Evolutionary conservation across 371 early-diverging fungal species (phyloP).

Genomic region (Syncephalastrum racemosum): DNA sequence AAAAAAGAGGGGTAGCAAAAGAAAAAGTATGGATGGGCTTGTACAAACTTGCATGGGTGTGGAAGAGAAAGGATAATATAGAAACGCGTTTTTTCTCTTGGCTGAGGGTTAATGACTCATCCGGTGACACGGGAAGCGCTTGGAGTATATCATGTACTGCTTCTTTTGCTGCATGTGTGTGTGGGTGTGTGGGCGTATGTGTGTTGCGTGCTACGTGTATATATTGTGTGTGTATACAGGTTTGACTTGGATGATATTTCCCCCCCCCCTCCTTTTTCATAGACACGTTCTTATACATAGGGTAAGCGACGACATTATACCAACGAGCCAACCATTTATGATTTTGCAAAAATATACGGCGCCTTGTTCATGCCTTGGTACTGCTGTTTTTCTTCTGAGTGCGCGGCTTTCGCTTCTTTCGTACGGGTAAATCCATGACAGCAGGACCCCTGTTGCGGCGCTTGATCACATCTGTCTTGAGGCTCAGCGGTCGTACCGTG

Average conservation of each 20-base stretch:
- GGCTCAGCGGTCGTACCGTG: slow-evolving; percentile 20
- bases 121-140: neutral
- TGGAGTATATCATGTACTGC: neutral
- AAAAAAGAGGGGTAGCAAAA: no score
- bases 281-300: no score
- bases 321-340: no score
- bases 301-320: no score
- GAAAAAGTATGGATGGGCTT: no score
- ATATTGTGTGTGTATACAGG: neutral
- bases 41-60: slow-evolving; percentile 1
- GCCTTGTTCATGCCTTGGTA: no score
- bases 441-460: slow-evolving; percentile 15
- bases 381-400: no score
- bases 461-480: slow-evolving; percentile 24
- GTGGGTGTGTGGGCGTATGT: neutral
- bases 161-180: neutral
- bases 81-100: neutral
- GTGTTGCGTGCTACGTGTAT: neutral
- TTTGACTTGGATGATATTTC: no score
- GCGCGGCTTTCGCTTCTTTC: neutral
- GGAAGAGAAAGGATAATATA: neutral
- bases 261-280: no score
- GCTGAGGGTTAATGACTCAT: neutral
- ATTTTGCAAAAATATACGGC: no score
- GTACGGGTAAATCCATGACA: neutral